Conservation (phyloP, 108 stramenopile genomes). For the Aurantiochytrium sp. region DNA sequence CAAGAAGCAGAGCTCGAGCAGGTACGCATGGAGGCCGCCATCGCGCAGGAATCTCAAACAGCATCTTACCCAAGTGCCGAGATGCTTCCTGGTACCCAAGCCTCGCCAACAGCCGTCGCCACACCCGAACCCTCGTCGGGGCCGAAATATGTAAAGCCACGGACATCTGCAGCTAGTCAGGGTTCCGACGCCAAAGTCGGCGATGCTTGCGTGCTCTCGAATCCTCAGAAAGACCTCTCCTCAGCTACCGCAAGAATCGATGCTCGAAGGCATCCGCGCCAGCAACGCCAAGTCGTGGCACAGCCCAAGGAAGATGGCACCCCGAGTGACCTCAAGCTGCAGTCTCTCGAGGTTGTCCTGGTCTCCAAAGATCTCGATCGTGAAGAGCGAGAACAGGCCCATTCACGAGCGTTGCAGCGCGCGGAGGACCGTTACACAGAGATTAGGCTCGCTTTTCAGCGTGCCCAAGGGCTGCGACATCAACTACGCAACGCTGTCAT, state of each 20-base stretch:
- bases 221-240: too few relatives aligned
- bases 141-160: too few relatives aligned
- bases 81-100: too few relatives aligned
- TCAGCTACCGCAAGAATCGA: too few relatives aligned
- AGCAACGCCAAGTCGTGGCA: too few relatives aligned
- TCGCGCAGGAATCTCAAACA: background rate
- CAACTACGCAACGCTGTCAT: background rate
- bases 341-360: background rate
- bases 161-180: too few relatives aligned
- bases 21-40: background rate
- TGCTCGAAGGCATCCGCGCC: too few relatives aligned
- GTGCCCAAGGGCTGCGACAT: background rate
- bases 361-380: background rate
- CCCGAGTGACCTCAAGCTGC: background rate
- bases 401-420: background rate
- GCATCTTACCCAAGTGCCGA: background rate
- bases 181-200: too few relatives aligned
- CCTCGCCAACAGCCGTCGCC: too few relatives aligned
- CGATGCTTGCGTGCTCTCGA: too few relatives aligned
- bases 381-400: background rate
- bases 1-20: background rate
- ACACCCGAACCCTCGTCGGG: too few relatives aligned
- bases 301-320: background rate
- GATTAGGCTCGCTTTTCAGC: background rate
- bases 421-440: background rate